A percentile compares a stretch with the other conserved stretches of the same genome.
Evolutionary conservation across 495 filamentous ascomycete genomes (phyloP).

Genomic region (Xylaria scruposa): DNA sequence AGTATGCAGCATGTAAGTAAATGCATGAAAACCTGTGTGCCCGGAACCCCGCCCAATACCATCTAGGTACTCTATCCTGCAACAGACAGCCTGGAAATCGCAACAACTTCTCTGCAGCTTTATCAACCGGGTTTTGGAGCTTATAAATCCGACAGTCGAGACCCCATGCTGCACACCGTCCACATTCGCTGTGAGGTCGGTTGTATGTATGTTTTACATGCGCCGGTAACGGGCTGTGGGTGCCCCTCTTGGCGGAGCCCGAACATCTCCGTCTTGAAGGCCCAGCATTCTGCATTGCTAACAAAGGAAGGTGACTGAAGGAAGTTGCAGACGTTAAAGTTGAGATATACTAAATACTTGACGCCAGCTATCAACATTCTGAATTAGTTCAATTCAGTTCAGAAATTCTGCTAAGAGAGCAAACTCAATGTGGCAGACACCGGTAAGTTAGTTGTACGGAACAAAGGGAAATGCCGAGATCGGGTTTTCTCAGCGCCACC

Average conservation of each 20-base stretch:
- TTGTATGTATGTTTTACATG: constrained; percentile 1
- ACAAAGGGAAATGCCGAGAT: constrained; percentile 2
- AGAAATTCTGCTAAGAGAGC: not conserved
- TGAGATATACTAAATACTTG: constrained; percentile 7
- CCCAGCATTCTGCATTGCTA: not conserved
- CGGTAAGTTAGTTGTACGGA: not conserved
- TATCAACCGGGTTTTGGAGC: not conserved
- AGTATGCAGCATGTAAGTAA: constrained; percentile 18
- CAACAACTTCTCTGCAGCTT: constrained; percentile 5
- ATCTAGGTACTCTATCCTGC: not conserved
- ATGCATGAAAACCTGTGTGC: not conserved
- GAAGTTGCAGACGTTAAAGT: not conserved
- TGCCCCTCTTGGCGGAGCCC: not conserved
- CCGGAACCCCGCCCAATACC: not conserved
- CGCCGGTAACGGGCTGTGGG: constrained; percentile 8
- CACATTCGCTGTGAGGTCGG: not conserved
- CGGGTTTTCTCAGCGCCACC: not conserved
- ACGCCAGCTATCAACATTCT: not conserved
- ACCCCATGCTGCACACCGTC: not conserved
- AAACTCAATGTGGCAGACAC: too few species aligned
- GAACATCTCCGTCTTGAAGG: not conserved
- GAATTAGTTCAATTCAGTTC: not conserved
- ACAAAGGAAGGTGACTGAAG: not conserved
- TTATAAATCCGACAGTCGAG: constrained; percentile 18
- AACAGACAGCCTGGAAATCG: constrained; percentile 1